These are phyloP conservation scores for Vachellia pachyceras DNA, from an alignment of 306 rosid species.

Conservation along the genomic window DNA sequence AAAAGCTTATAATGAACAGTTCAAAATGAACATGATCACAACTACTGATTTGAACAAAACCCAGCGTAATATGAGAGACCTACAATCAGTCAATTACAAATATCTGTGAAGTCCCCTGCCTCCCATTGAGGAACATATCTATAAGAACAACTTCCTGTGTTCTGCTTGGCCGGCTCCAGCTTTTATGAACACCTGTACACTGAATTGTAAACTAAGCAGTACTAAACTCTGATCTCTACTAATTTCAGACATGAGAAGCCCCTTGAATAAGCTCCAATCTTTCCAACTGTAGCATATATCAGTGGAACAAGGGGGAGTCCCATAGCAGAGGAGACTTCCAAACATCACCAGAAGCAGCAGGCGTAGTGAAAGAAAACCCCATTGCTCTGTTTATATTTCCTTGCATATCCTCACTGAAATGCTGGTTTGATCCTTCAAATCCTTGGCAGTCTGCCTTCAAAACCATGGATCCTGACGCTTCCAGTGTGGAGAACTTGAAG, in stretches of 20 bases:
- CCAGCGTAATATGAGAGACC: not conserved
- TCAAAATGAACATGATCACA: not conserved
- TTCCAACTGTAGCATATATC: constrained; percentile 53
- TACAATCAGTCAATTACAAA: not conserved
- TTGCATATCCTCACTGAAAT: constrained; percentile 50
- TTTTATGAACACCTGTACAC: constrained; percentile 33
- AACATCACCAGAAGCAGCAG: constrained; percentile 51
- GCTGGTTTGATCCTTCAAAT: constrained; percentile 56
- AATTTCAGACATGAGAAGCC: constrained; percentile 20
- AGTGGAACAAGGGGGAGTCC: constrained; percentile 59
- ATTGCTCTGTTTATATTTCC: constrained; percentile 31
- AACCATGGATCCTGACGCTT: constrained; percentile 49
- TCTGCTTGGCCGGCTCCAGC: not conserved
- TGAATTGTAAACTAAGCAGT: constrained; percentile 48
- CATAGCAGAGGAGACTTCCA: constrained; percentile 57
- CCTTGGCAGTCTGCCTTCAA: constrained; percentile 46
- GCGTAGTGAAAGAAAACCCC: constrained; percentile 68
- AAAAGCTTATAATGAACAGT: not conserved
- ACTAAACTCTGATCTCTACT: constrained; percentile 38
- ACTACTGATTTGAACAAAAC: not conserved
- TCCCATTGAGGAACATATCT: not conserved
- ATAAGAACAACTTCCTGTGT: not conserved
- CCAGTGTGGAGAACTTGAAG: constrained; percentile 34
- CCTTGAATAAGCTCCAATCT: not conserved
- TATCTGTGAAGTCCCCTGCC: not conserved